Evolutionary conservation across 208 protist species (phyloP).

Genomic region (Leishmania gerbilli): DNA sequence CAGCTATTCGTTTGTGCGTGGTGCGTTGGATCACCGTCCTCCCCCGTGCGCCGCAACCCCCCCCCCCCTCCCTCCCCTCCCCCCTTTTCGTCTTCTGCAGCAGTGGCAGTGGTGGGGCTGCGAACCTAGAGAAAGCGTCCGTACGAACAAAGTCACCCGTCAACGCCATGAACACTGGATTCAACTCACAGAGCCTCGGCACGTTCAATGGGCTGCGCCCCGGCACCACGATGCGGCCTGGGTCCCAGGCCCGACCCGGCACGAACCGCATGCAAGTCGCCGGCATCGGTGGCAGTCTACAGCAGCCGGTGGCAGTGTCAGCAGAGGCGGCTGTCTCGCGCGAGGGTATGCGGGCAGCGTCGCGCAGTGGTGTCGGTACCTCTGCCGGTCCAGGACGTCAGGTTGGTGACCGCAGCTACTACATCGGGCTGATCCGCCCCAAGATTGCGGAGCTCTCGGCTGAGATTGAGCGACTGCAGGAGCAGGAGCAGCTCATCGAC

Average conservation of each 20-base stretch:
- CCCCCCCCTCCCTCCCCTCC: too few species aligned
- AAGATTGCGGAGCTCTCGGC: slow-evolving; percentile 88
- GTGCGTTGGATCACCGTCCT: not conserved
- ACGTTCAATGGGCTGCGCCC: slow-evolving; percentile 56
- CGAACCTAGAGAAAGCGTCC: not conserved
- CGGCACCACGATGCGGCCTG: slow-evolving; percentile 75
- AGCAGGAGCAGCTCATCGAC: slow-evolving; percentile 85
- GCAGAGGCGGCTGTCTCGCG: slow-evolving; percentile 71
- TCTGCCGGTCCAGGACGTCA: slow-evolving; percentile 83
- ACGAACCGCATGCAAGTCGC: slow-evolving; percentile 65
- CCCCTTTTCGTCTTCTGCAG: not conserved
- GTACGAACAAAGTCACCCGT: not conserved
- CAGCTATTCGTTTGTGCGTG: not conserved
- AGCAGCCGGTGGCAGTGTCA: slow-evolving; percentile 74
- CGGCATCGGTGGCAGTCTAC: slow-evolving; percentile 81
- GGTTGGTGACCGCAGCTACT: slow-evolving; percentile 91
- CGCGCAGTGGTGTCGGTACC: slow-evolving; percentile 60
- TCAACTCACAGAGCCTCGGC: slow-evolving; percentile 18
- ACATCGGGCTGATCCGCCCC: slow-evolving; percentile 85
- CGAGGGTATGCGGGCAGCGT: slow-evolving; percentile 86
- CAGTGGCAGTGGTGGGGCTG: not conserved
- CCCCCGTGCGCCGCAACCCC: not conserved
- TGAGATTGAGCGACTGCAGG: slow-evolving; percentile 85
- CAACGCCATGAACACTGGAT: slow-evolving; percentile 23
- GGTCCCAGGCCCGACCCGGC: slow-evolving; percentile 67